Conservation (phyloP, 768 basidiomycete species). For the Exsudoporus frostii region DNA sequence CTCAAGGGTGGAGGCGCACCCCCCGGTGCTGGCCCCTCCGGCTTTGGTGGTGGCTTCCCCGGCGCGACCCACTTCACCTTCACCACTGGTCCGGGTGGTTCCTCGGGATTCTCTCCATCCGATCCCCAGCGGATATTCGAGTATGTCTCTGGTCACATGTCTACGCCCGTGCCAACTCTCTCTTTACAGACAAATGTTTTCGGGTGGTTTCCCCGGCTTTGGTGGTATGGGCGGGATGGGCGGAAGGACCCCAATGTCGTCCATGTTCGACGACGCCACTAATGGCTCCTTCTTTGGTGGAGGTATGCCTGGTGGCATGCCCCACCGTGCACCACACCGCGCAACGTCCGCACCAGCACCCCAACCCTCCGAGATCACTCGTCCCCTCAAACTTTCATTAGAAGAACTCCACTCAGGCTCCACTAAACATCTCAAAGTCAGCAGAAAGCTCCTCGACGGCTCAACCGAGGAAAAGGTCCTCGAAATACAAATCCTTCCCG, state of each 20-base stretch:
- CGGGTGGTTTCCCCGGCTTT: conserved; percentile 33
- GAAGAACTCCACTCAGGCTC: conserved; percentile 84
- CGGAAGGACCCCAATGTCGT: conserved; percentile 28
- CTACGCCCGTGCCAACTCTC: conserved; percentile 1
- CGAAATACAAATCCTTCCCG: conserved; percentile 76
- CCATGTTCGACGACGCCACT: conserved; percentile 41
- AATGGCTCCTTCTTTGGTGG: conserved; percentile 35
- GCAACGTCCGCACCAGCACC: conserved; percentile 30
- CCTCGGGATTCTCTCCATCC: conserved; percentile 63
- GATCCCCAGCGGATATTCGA: conserved; percentile 90
- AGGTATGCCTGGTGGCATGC: conserved; percentile 57
- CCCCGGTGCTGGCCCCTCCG: conserved; percentile 46
- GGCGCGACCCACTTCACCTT: conserved; percentile 57
- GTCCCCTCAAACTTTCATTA: conserved; percentile 80
- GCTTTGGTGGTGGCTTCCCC: conserved; percentile 44
- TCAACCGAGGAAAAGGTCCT: conserved; percentile 81
- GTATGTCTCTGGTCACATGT: conserved; percentile 42
- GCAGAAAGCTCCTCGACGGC: conserved; percentile 68
- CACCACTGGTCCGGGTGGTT: conserved; percentile 41
- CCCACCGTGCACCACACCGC: conserved; percentile 39
- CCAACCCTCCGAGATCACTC: conserved; percentile 59
- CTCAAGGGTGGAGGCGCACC: conserved; percentile 69
- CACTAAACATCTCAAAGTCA: conserved; percentile 86
- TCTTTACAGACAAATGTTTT: conserved; percentile 55
- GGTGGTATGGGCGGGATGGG: conserved; percentile 42